Evolutionary conservation across 2,329 filamentous ascomycete species (phyloP).

Genomic region (Fusarium penzigii): DNA sequence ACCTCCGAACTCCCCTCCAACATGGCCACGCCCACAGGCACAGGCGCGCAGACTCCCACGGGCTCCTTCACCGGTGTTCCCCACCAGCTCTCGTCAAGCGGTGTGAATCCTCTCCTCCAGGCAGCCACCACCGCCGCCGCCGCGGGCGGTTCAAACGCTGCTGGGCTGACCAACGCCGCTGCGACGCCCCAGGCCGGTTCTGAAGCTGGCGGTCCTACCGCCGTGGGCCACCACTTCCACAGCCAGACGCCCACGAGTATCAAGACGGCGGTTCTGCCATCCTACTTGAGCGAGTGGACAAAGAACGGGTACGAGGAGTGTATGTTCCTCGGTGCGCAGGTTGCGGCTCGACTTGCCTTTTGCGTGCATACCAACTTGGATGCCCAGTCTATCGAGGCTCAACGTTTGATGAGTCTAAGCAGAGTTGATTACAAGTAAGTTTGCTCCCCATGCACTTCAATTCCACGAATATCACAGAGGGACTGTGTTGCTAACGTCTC

Average conservation of each 20-base stretch:
- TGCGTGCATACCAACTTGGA: slow-evolving; percentile 60
- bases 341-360: slow-evolving; percentile 68
- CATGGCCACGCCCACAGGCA: slow-evolving; percentile 86
- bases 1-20: slow-evolving; percentile 95
- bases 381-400: slow-evolving; percentile 50
- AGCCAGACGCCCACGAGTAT: slow-evolving; percentile 80
- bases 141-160: slow-evolving; percentile 42
- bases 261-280: slow-evolving; percentile 74
- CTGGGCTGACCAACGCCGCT: slow-evolving; percentile 35
- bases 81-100: slow-evolving; percentile 56
- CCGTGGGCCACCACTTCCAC: slow-evolving; percentile 54
- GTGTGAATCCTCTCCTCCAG: slow-evolving; percentile 87
- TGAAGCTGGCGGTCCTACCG: slow-evolving; percentile 36
- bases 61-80: slow-evolving; percentile 56
- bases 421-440: slow-evolving; percentile 64
- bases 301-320: slow-evolving; percentile 79
- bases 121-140: slow-evolving; percentile 78
- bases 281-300: slow-evolving; percentile 90
- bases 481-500: slow-evolving; percentile 13
- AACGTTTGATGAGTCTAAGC: slow-evolving; percentile 57
- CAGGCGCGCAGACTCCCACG: slow-evolving; percentile 87
- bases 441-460: not conserved
- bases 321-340: slow-evolving; percentile 83
- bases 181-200: slow-evolving; percentile 45
- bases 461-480: not conserved